Evolutionary conservation across 805 yeast genomes (phyloP).

Genomic region (Yamadazyma nakazawae): DNA sequence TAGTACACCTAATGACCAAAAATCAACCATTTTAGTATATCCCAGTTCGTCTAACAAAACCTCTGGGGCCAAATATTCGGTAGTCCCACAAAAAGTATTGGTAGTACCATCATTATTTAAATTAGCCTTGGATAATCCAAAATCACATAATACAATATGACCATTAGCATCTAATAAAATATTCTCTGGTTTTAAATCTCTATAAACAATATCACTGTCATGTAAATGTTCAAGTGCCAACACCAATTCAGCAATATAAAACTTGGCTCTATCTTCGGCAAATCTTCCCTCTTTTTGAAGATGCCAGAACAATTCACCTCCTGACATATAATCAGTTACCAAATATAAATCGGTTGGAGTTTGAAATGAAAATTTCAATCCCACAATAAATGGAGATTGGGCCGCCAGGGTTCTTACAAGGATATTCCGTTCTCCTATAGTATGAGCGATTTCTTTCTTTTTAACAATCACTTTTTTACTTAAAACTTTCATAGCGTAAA

Average conservation of each 20-base stretch:
- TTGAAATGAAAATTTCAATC: slow-evolving; percentile 93
- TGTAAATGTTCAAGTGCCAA: slow-evolving; percentile 92
- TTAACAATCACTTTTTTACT: slow-evolving; percentile 93
- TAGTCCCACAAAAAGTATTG: slow-evolving; percentile 97
- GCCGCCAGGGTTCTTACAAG: slow-evolving; percentile 88
- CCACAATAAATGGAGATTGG: slow-evolving; percentile 90
- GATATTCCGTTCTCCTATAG: slow-evolving; percentile 95
- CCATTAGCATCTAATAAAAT: slow-evolving; percentile 94
- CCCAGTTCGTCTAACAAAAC: slow-evolving; percentile 93
- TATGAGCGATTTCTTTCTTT: slow-evolving; percentile 96
- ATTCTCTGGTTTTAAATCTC: slow-evolving; percentile 97
- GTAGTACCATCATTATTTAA: slow-evolving; percentile 83
- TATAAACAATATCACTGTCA: slow-evolving; percentile 91
- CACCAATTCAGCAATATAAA: slow-evolving; percentile 93
- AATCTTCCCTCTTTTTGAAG: slow-evolving; percentile 95
- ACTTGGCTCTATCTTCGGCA: slow-evolving; percentile 89
- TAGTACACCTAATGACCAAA: slow-evolving; percentile 96
- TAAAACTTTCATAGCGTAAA: slow-evolving; percentile 96
- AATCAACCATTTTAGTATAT: slow-evolving; percentile 97
- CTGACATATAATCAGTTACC: slow-evolving; percentile 97
- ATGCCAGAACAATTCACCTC: slow-evolving; percentile 97
- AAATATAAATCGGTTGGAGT: slow-evolving; percentile 89
- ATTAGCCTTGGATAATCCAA: slow-evolving; percentile 94
- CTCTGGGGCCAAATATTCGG: slow-evolving; percentile 97
- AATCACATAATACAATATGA: slow-evolving; percentile 95